A percentile compares a stretch with the other conserved stretches of the same genome.
Evolutionary conservation across 371 early-diverging fungal species (phyloP).

Genomic region (Synchytrium microbalum): DNA sequence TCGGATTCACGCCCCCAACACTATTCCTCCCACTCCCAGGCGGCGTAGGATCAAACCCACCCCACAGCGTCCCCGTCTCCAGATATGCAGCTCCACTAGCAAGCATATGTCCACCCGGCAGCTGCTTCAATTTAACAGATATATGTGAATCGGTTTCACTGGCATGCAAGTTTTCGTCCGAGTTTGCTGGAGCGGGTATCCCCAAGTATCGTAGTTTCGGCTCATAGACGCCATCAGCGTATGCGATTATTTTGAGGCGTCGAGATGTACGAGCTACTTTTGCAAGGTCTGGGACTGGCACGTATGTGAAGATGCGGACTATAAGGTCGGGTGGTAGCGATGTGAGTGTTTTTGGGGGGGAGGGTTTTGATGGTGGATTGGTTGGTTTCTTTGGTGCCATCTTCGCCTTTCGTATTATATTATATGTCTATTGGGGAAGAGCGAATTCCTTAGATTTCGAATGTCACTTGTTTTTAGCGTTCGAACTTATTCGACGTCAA

Average conservation of each 20-base stretch:
- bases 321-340: slow-evolving; percentile 42
- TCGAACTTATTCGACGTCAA: no score
- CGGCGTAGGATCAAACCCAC: slow-evolving; percentile 5
- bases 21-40: background rate
- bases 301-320: slow-evolving; percentile 30
- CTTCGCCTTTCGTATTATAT: no score
- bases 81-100: slow-evolving; percentile 31
- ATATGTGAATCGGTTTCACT: slow-evolving; percentile 7
- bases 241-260: slow-evolving; percentile 40
- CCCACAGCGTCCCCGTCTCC: slow-evolving; percentile 37
- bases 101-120: slow-evolving; percentile 40
- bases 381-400: background rate
- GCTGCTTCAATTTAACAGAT: slow-evolving; percentile 26
- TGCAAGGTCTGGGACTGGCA: slow-evolving; percentile 35
- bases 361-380: background rate
- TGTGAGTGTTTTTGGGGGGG: slow-evolving; percentile 16
- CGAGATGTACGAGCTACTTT: slow-evolving; percentile 33
- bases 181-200: slow-evolving; percentile 10
- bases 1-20: no score
- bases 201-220: slow-evolving; percentile 32
- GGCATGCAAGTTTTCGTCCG: background rate
- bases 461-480: no score
- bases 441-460: no score
- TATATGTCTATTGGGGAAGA: no score
- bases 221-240: slow-evolving; percentile 39